phyloP scores from a whole-genome alignment of 1,284 basidiomycete species.

The Pseudozyma pruni region DNA sequence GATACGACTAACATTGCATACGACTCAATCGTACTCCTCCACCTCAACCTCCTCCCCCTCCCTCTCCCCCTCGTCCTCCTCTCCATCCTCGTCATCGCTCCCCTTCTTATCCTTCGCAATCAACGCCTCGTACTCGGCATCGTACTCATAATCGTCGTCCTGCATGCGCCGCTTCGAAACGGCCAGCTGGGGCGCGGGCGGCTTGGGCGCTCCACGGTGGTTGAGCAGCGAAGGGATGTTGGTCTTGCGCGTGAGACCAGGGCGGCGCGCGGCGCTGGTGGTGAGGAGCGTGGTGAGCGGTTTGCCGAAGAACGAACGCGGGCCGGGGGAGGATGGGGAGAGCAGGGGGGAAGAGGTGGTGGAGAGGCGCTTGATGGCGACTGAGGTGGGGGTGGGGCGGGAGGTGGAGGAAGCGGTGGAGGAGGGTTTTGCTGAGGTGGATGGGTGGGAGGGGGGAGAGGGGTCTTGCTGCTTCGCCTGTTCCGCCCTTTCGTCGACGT shows the following conservation, averaged over 20 bases:
- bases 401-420: not conserved
- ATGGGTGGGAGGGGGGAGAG: not conserved
- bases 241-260: constrained; percentile 42
- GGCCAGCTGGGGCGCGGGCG: constrained; percentile 15
- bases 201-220: constrained; percentile 34
- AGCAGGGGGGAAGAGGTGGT: not conserved
- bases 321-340: constrained; percentile 7
- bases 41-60: constrained; percentile 4
- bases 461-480: too few relatives aligned
- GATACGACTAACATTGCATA: too few relatives aligned
- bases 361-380: constrained; percentile 29
- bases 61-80: not conserved
- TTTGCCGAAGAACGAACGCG: constrained; percentile 44
- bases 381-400: constrained; percentile 3
- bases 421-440: not conserved
- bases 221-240: constrained; percentile 46
- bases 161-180: constrained; percentile 31
- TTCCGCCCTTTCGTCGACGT: constrained; percentile 3
- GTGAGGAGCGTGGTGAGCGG: constrained; percentile 28
- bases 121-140: constrained; percentile 40
- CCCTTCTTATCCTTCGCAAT: constrained; percentile 30
- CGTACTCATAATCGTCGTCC: constrained; percentile 52
- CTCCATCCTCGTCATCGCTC: constrained; percentile 2
- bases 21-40: constrained; percentile 22
- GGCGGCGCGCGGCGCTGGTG: constrained; percentile 26